phyloP scores from a whole-genome alignment of 805 yeast species.

The Candida patagonica region DNA sequence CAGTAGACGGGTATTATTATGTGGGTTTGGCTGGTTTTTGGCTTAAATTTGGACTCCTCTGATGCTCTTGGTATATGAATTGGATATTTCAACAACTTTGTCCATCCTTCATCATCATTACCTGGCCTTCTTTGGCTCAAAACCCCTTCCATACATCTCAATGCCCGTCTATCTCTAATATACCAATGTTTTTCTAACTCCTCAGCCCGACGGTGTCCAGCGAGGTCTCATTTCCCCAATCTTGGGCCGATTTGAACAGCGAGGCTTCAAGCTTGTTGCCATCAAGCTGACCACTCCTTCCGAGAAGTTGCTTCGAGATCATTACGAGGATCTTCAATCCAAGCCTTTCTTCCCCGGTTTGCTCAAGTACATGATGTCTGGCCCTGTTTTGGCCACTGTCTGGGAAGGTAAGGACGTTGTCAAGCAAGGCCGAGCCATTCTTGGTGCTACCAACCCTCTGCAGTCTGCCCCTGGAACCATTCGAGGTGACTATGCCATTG shows the following conservation, averaged over 20 bases:
- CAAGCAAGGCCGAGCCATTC: slow-evolving; percentile 93
- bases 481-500: slow-evolving; percentile 98
- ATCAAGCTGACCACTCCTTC: slow-evolving; percentile 85
- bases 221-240: slow-evolving; percentile 91
- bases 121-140: no score
- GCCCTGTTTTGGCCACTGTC: slow-evolving; percentile 97
- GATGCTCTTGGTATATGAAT: no score
- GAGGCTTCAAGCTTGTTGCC: slow-evolving; percentile 96
- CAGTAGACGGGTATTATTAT: no score
- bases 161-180: no score
- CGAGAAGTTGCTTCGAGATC: slow-evolving; percentile 80
- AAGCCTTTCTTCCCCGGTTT: slow-evolving; percentile 98
- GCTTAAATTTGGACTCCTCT: no score
- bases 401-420: slow-evolving; percentile 99
- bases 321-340: slow-evolving; percentile 88
- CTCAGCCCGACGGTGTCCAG: slow-evolving; percentile 97
- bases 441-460: slow-evolving; percentile 99
- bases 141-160: no score
- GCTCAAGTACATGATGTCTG: slow-evolving; percentile 92
- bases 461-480: slow-evolving; percentile 98
- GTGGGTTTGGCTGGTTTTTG: no score
- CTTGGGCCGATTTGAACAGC: slow-evolving; percentile 87
- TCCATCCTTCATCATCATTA: no score
- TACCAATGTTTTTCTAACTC: not conserved
- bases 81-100: no score